Evolutionary conservation across 1,139 yeast genomes (phyloP), one percentile per base, ranked within the genome.

Genomic region (Lodderomyces theae): DNA sequence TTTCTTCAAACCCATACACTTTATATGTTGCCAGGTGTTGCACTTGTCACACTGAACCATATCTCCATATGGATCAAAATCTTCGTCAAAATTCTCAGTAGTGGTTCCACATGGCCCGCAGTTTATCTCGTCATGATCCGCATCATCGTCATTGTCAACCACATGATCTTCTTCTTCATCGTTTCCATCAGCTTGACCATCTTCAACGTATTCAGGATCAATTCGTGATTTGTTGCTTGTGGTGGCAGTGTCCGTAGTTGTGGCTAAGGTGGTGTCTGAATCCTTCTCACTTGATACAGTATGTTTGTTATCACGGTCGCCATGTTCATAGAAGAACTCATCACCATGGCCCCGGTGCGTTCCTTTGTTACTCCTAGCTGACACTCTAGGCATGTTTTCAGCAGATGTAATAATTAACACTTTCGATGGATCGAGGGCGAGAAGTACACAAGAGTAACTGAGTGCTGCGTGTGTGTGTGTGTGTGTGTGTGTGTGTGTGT

Each of bases 1-100:
- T 38, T 51, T 54, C 33, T 43, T 52, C 36, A 73, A 80, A 35
- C 86, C 76, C 76, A 86, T 76, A 60, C 96, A 88, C 42, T 62
- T 67, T 26, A 82, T 78, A 58, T 88, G 96, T 57, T 88, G 96
- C 96, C 96, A 88, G 10, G 88, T 80, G 41, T 73, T 62, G 58
- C 96, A 88, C 17, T 64, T 55, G 42, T 85, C 95, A 61, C 96
- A 88, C 55, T 84, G 86, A 25, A 85, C 79, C 26, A 75, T 71
- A 8, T 86, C 80, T 5, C 86, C 80, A 17, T 74, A 71, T 16
- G 70, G 68, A 46, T 82, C 89, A 5, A 72, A 76, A 1, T 72
- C 82, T 42, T 73, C 85, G 47, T 80, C 68, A 51, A 77, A 82
- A 46, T 79, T 81, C 11, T 72, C 78, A 51, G 83, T 81, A n/a